A percentile compares a stretch with the other conserved stretches of the same genome.
phyloP scores from a whole-genome alignment of 202 grass and related monocot genomes.

The Cymbopogon flexuosus region DNA sequence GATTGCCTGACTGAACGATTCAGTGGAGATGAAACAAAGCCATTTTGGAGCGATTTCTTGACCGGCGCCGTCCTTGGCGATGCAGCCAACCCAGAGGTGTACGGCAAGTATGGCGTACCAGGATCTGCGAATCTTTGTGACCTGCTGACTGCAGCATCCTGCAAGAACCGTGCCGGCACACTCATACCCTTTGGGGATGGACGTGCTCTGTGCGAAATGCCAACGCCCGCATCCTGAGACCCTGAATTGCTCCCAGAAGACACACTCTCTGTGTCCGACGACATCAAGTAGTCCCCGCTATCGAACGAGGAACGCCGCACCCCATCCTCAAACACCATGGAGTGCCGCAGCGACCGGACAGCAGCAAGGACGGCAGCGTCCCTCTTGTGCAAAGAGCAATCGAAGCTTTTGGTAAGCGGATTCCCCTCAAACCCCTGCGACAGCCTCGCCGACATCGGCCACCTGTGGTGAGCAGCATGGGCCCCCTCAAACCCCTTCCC shows the following conservation, averaged over 20 bases:
- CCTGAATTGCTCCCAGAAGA: slow-evolving; percentile 85
- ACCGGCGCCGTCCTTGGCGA: slow-evolving; percentile 39
- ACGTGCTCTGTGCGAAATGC: slow-evolving; percentile 38
- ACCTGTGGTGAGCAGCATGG: slow-evolving; percentile 46
- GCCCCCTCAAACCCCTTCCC: slow-evolving; percentile 32
- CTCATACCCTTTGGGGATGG: slow-evolving; percentile 42
- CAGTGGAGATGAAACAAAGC: slow-evolving; percentile 50
- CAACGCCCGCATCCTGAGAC: slow-evolving; percentile 44
- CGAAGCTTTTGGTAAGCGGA: slow-evolving; percentile 71
- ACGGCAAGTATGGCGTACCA: slow-evolving; percentile 38
- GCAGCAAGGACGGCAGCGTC: slow-evolving; percentile 53
- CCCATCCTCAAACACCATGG: slow-evolving; percentile 59
- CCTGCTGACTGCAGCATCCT: slow-evolving; percentile 52
- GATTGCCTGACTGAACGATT: slow-evolving; percentile 50
- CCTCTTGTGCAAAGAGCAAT: slow-evolving; percentile 65
- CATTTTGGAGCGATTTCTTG: slow-evolving; percentile 55
- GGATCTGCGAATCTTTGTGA: slow-evolving; percentile 48
- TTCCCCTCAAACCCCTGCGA: slow-evolving; percentile 54
- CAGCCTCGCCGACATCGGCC: slow-evolving; percentile 59
- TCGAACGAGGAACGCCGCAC: slow-evolving; percentile 58
- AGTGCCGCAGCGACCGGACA: slow-evolving; percentile 64
- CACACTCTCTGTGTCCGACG: slow-evolving; percentile 87
- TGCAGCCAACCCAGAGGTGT: slow-evolving; percentile 25
- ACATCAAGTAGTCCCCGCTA: slow-evolving; percentile 55
- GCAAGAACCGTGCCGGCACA: slow-evolving; percentile 59